phyloP scores from a whole-genome alignment of 2,329 filamentous ascomycete species.

The Knufia fluminis region DNA sequence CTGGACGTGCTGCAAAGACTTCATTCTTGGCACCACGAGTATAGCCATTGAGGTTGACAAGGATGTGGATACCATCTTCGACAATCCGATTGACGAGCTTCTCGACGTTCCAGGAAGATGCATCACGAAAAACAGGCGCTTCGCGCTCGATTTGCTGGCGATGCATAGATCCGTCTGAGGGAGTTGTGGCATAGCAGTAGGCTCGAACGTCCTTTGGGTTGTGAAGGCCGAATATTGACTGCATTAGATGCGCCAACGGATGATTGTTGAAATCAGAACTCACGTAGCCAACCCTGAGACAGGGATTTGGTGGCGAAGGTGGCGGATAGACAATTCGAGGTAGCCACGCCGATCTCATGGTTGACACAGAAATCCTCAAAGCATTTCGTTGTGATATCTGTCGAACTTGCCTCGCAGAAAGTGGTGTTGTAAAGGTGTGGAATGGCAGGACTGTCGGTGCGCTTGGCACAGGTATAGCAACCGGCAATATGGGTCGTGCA shows the following conservation, averaged over 20 bases:
- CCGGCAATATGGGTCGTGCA: slow-evolving; percentile 62
- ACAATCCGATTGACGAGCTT: slow-evolving; percentile 78
- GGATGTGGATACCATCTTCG: slow-evolving; percentile 79
- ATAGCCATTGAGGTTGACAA: slow-evolving; percentile 97
- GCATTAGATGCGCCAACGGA: slow-evolving; percentile 92
- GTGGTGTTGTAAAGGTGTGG: slow-evolving; percentile 91
- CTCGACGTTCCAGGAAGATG: slow-evolving; percentile 77
- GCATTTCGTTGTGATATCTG: slow-evolving; percentile 93
- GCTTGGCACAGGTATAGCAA: slow-evolving; percentile 64
- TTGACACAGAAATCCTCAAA: slow-evolving; percentile 82
- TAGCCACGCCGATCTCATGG: slow-evolving; percentile 78
- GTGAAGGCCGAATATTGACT: slow-evolving; percentile 94
- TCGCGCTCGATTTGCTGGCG: slow-evolving; percentile 88
- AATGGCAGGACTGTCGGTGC: slow-evolving; percentile 94
- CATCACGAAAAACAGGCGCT: slow-evolving; percentile 82
- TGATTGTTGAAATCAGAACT: slow-evolving; percentile 99
- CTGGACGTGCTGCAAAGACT: slow-evolving; percentile 87
- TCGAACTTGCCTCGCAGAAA: slow-evolving; percentile 84
- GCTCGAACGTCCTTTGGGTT: slow-evolving; percentile 64
- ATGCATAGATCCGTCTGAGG: slow-evolving; percentile 80
- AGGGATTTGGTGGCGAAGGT: slow-evolving; percentile 68
- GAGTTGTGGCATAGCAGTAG: slow-evolving; percentile 91
- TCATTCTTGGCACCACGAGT: slow-evolving; percentile 95
- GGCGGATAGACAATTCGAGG: slow-evolving; percentile 73
- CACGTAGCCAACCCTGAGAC: slow-evolving; percentile 88